Conservation (phyloP, 306 rosid species). For the Sicyos baderoa region DNA sequence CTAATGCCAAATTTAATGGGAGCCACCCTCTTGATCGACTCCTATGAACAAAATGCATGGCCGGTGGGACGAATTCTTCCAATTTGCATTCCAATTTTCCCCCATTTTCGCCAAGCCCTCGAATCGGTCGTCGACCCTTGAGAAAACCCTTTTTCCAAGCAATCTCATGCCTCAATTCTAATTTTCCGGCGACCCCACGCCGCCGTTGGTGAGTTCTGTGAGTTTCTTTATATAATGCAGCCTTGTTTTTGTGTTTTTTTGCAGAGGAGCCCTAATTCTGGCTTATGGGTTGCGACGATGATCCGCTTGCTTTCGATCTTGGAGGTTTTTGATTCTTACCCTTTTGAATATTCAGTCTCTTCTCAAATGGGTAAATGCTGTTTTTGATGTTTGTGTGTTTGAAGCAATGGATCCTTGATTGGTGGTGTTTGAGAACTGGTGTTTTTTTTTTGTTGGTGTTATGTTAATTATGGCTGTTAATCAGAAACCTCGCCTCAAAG, state of each 20-base stretch:
- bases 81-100: too few relatives aligned
- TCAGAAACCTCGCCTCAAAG: constrained; percentile 54
- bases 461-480: constrained; percentile 30
- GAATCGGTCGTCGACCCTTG: too few relatives aligned
- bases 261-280: constrained; percentile 21
- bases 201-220: background rate
- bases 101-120: too few relatives aligned
- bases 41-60: too few relatives aligned
- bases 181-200: constrained; percentile 8
- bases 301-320: constrained; percentile 29
- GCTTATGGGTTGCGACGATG: constrained; percentile 23
- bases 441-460: constrained; percentile 6
- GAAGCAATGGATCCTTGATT: constrained; percentile 27
- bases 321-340: constrained; percentile 37
- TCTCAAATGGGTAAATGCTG: constrained; percentile 21
- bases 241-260: constrained; percentile 1
- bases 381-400: constrained; percentile 16
- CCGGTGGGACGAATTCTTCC: too few relatives aligned
- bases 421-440: constrained; percentile 17
- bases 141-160: background rate
- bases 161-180: background rate
- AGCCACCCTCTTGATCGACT: too few relatives aligned
- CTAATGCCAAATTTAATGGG: background rate
- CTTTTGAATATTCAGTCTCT: constrained; percentile 21
- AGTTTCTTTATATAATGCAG: background rate